Percentiles rank a stretch among this genome's conserved stretches.
phyloP scores from a whole-genome alignment of 768 basidiomycete genomes.

The Lenzites betulinus region DNA sequence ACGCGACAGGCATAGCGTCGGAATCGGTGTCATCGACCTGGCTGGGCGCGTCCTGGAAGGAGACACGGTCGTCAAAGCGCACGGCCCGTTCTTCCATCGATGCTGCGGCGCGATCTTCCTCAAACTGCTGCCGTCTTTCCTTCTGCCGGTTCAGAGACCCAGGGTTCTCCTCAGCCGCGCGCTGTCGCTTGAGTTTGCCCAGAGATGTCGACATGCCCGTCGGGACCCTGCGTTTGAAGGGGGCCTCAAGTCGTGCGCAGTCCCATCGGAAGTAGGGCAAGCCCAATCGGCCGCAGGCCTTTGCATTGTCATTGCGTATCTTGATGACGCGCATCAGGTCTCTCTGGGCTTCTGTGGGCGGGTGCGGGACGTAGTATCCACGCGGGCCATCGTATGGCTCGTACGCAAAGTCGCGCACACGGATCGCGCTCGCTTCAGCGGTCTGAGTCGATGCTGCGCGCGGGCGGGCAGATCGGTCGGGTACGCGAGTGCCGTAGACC shows the following conservation, averaged over 20 bases:
- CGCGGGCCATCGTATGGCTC: conserved; percentile 22
- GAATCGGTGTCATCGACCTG: not conserved
- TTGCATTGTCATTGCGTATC: conserved; percentile 21
- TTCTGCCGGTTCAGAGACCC: not conserved
- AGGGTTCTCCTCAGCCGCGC: not conserved
- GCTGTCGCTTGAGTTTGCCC: conserved; percentile 17
- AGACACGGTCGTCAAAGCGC: conserved; percentile 6
- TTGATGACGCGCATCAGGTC: conserved; percentile 11
- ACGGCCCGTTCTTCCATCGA: conserved; percentile 8
- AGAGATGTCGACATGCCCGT: conserved; percentile 1
- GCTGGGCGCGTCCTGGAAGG: conserved; percentile 4
- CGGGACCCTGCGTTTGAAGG: conserved; percentile 10
- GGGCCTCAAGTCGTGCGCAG: not conserved
- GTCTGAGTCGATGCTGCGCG: not conserved
- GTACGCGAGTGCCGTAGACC: conserved; percentile 1
- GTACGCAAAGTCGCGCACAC: conserved; percentile 31
- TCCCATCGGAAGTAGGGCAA: conserved; percentile 15
- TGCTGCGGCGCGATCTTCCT: conserved; percentile 12
- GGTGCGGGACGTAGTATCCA: conserved; percentile 26
- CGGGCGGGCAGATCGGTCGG: not conserved
- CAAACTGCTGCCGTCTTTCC: conserved; percentile 4
- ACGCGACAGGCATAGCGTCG: not conserved
- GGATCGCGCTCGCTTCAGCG: conserved; percentile 6
- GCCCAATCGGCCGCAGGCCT: conserved; percentile 9
- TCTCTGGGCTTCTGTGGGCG: conserved; percentile 23